Conservation (phyloP, 202 grass and related monocot genomes). For the Panicum virgatum region DNA sequence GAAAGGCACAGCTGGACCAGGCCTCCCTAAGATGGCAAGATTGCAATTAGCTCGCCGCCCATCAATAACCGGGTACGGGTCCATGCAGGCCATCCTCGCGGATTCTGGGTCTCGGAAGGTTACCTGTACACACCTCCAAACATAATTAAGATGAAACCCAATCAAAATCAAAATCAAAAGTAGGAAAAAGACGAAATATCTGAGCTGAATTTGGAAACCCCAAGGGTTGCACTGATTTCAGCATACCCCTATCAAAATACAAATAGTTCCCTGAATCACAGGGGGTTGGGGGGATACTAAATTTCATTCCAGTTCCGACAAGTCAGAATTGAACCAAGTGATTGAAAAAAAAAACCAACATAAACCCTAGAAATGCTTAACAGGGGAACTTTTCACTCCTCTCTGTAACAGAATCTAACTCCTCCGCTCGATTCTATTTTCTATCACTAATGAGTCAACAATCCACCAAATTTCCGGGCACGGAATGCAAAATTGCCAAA, state of each 20-base stretch:
- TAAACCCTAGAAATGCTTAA: neutral
- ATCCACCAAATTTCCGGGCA: neutral
- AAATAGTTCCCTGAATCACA: neutral
- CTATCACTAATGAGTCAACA: neutral
- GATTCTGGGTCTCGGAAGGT: slow-evolving; percentile 72
- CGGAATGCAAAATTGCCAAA: neutral
- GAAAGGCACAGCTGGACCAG: slow-evolving; percentile 63
- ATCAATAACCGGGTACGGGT: slow-evolving; percentile 65
- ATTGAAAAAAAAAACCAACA: neutral
- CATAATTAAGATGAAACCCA: slow-evolving; percentile 30
- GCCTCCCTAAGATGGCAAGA: slow-evolving; percentile 71
- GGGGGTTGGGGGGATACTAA: neutral
- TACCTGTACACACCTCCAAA: slow-evolving; percentile 44
- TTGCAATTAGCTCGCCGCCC: slow-evolving; percentile 75
- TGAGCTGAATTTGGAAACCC: neutral
- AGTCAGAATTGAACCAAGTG: neutral
- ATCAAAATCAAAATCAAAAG: no score
- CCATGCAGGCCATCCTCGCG: slow-evolving; percentile 63
- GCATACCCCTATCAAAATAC: neutral
- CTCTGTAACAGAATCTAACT: neutral
- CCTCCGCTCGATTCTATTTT: neutral
- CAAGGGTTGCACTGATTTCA: neutral
- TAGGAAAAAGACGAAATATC: neutral
- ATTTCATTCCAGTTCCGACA: neutral
- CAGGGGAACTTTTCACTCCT: neutral